Base-by-base conservation (phyloP, 2,329 filamentous ascomycete species). In the Colletotrichum gloeosporioides region DNA sequence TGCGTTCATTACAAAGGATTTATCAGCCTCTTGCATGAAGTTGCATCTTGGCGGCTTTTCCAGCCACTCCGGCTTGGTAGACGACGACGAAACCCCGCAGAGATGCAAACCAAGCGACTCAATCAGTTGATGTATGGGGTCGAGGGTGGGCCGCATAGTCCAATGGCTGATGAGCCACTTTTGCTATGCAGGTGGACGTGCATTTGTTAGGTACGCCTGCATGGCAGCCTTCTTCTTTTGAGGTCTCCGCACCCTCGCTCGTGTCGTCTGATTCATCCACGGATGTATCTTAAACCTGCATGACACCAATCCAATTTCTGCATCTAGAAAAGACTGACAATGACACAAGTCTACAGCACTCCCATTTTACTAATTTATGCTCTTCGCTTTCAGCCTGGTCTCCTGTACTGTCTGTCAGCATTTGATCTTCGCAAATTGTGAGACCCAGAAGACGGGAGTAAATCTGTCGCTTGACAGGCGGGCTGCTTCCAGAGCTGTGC, bases 101-200 rank as follows among this genome's bases (percentile, higher is more conserved):
- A 49, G 4, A 12, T 49, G 18, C 18, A n/a, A n/a, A 49, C 0
- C 3, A n/a, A 49, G 1, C 18, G 18, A 12, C 9, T 49, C 39
- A 2, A 49, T 49, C 2, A 49, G 0, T 49, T 3, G 39, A 18
- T 12, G 39, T 12, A 49, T 12, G 18, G 1, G 1, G 5, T 49
- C 1, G 0, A 49, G 18, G 18, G 1, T 49, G 9, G 18, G 39
- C 18, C 18, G 5, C 39, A 49, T n/a, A 12, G 1, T n/a, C 18
- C 18, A 49, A 0, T 12, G 18, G 39, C 0, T 6, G 18, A 6
- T n/a, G 0, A 0, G 18, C 1, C 9, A 49, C 18, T n/a, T 49
- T 0, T 49, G 39, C 18, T 7, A 0, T 0, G 39, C 39, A n/a
- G 39, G 5, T 49, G 39, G 39, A n/a, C 39, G 0, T 49, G 39